Evolutionary conservation across 2,329 filamentous ascomycete genomes (phyloP).

Genomic region (Colletotrichum nymphaeae): DNA sequence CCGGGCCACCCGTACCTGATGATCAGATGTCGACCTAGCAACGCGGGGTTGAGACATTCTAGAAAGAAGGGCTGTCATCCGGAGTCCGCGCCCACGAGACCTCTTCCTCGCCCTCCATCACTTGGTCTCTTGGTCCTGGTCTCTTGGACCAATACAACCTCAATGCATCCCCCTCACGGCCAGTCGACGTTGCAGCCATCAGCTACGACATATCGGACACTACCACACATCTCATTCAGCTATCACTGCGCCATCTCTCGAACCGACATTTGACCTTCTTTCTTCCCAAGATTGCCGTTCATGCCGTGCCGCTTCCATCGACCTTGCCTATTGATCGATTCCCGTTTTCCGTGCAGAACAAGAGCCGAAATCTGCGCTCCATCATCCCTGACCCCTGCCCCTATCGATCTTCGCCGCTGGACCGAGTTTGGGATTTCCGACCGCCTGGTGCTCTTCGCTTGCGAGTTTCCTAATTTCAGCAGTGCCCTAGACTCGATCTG

Average conservation of each 20-base stretch:
- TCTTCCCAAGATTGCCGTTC: not conserved
- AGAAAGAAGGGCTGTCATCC: not conserved
- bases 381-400: constrained; percentile 23
- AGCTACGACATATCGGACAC: not conserved
- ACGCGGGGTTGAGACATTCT: constrained; percentile 15
- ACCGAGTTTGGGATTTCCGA: constrained; percentile 17
- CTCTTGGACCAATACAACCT: not conserved
- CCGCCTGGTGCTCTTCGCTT: constrained; percentile 20
- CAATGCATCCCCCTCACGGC: not conserved
- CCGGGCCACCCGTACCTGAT: constrained; percentile 13
- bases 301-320: constrained; percentile 4
- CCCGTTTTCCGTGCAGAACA: constrained; percentile 17
- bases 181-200: not conserved
- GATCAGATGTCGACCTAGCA: constrained; percentile 5
- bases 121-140: not conserved
- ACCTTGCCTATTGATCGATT: not conserved
- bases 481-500: constrained; percentile 6
- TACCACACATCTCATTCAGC: not conserved
- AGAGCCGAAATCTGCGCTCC: constrained; percentile 19
- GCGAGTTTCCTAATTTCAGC: constrained; percentile 8
- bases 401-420: constrained; percentile 3
- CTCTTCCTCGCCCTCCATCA: not conserved
- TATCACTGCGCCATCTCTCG: not conserved
- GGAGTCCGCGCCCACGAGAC: not conserved
- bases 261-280: not conserved